phyloP scores from a whole-genome alignment of 345 rosid genomes.

The Bruguiera gymnorhiza region DNA sequence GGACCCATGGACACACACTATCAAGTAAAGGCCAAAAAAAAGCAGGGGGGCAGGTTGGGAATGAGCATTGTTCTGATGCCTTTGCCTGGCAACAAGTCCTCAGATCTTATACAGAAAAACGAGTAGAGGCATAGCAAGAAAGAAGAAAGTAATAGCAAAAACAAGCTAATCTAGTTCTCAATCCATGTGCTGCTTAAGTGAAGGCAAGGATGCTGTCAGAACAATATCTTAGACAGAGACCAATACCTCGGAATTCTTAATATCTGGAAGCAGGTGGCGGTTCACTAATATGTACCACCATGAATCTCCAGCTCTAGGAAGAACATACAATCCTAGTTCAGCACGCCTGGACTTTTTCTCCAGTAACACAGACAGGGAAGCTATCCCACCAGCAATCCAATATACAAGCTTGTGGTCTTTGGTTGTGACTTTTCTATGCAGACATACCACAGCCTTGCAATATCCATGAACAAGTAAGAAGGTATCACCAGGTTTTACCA shows the following conservation, averaged over 20 bases:
- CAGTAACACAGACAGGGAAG: constrained; percentile 85
- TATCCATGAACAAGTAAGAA: constrained; percentile 24
- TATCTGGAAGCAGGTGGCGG: constrained; percentile 77
- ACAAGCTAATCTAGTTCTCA: too few species aligned
- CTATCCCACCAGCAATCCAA: constrained; percentile 83
- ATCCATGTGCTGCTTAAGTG: neutral
- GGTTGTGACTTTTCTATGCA: constrained; percentile 76
- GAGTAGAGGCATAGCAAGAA: neutral
- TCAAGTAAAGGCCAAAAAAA: too few species aligned
- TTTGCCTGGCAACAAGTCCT: neutral
- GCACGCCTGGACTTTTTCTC: constrained; percentile 94
- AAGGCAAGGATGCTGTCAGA: neutral
- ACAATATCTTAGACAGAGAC: neutral
- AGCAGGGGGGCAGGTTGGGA: too few species aligned
- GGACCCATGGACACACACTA: too few species aligned
- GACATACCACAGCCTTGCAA: constrained; percentile 77
- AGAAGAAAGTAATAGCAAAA: neutral
- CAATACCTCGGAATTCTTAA: constrained; percentile 90
- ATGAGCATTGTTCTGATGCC: neutral
- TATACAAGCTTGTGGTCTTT: constrained; percentile 93
- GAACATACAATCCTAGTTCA: constrained; percentile 94
- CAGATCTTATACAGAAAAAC: neutral
- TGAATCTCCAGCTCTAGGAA: constrained; percentile 97
- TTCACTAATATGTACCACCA: constrained; percentile 87
- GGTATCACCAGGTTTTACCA: constrained; percentile 2